These are phyloP conservation scores for Eucalyptus marginata DNA, from an alignment of 345 rosid species.

Conservation along the genomic window DNA sequence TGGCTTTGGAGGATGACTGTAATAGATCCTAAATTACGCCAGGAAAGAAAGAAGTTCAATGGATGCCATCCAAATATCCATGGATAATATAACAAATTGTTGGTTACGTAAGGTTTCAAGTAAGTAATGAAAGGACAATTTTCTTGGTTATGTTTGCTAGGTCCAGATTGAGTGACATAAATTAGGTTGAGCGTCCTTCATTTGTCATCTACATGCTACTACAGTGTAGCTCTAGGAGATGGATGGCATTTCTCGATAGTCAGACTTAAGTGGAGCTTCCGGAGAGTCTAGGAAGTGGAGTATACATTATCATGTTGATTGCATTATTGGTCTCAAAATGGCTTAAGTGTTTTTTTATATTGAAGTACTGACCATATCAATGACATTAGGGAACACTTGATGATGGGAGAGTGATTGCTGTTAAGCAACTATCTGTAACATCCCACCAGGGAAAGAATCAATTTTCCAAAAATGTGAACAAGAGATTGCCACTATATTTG, in stretches of 20 bases:
- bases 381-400: conserved; percentile 12
- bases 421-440: conserved; percentile 51
- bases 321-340: not conserved
- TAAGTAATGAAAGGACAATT: not conserved
- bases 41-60: not conserved
- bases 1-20: not conserved
- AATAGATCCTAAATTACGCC: not conserved
- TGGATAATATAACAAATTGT: not conserved
- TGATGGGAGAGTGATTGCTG: conserved; percentile 60
- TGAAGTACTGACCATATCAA: not conserved
- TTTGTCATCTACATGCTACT: not conserved
- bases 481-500: conserved; percentile 63
- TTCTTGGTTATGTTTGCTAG: not conserved
- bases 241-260: not conserved
- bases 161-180: not conserved
- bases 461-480: too few species aligned
- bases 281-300: not conserved
- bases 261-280: not conserved
- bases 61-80: not conserved
- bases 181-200: not conserved
- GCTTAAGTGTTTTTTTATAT: not conserved
- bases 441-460: conserved; percentile 67
- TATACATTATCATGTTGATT: not conserved
- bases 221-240: not conserved
- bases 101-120: not conserved